phyloP scores from a whole-genome alignment of 106 monocot species.

The Posidonia australis region DNA sequence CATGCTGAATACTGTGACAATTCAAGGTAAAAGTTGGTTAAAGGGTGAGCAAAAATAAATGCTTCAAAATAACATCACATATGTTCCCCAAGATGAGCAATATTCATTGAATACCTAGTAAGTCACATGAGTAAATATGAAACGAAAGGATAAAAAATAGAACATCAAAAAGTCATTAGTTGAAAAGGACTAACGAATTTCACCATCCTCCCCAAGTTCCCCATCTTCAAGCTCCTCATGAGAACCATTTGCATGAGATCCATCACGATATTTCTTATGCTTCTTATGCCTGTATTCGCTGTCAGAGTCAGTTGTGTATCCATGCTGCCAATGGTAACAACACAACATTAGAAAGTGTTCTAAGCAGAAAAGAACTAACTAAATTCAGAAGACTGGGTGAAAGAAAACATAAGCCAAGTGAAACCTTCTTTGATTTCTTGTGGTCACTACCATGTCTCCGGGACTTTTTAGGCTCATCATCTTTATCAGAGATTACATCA shows the following conservation, averaged over 20 bases:
- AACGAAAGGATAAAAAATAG: not conserved
- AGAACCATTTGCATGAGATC: conserved; percentile 47
- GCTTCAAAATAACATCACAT: not conserved
- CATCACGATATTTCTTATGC: conserved; percentile 77
- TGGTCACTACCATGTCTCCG: conserved; percentile 67
- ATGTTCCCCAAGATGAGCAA: not conserved
- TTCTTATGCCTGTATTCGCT: conserved; percentile 59
- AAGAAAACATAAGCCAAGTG: not conserved
- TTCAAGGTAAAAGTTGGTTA: no score
- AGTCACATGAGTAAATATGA: not conserved
- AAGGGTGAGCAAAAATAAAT: no score
- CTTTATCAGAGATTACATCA: conserved; percentile 76
- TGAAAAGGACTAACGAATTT: conserved; percentile 48
- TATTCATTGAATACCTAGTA: not conserved
- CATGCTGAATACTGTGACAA: no score
- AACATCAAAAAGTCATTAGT: not conserved
- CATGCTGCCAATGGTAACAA: conserved; percentile 41
- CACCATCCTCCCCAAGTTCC: conserved; percentile 95
- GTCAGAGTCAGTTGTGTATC: conserved; percentile 65
- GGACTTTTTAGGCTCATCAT: conserved; percentile 81
- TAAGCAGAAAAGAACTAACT: not conserved
- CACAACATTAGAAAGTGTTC: not conserved
- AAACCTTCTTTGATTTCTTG: conserved; percentile 86
- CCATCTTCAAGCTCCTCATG: conserved; percentile 98
- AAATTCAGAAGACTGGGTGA: not conserved